These are phyloP conservation scores for Scheffersomyces stambukii DNA, from an alignment of 1,139 yeast species.

Conservation along the genomic window DNA sequence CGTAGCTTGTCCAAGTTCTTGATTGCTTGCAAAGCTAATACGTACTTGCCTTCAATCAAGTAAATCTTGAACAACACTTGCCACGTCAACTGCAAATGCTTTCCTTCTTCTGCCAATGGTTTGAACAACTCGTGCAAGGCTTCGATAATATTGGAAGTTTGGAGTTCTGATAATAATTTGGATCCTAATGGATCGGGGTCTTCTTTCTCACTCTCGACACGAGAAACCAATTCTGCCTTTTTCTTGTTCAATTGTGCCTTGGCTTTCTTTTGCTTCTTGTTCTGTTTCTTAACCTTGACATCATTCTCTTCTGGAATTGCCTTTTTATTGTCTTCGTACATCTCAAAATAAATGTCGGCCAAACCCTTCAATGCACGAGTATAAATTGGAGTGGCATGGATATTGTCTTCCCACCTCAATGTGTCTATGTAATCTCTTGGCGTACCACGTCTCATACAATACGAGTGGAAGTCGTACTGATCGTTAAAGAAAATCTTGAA, in stretches of 20 bases:
- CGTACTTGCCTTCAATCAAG: slow-evolving; percentile 38
- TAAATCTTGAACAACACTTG: slow-evolving; percentile 36
- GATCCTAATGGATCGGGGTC: slow-evolving; percentile 50
- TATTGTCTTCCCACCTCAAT: slow-evolving; percentile 74
- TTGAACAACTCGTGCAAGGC: slow-evolving; percentile 25
- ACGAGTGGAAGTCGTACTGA: slow-evolving; percentile 92
- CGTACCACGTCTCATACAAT: slow-evolving; percentile 88
- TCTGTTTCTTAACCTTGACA: slow-evolving; percentile 18
- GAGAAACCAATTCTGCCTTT: slow-evolving; percentile 33
- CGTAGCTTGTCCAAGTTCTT: slow-evolving; percentile 32
- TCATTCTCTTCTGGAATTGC: slow-evolving; percentile 10
- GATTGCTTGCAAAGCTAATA: slow-evolving; percentile 44
- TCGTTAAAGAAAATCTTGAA: slow-evolving; percentile 74
- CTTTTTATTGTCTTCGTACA: slow-evolving; percentile 20
- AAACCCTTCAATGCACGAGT: slow-evolving; percentile 69
- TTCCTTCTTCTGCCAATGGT: slow-evolving; percentile 35
- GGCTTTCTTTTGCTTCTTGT: slow-evolving; percentile 28
- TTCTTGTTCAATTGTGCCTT: slow-evolving; percentile 37
- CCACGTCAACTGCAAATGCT: slow-evolving; percentile 31
- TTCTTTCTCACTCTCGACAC: slow-evolving; percentile 40
- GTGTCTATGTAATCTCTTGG: slow-evolving; percentile 76
- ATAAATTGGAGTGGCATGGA: slow-evolving; percentile 68
- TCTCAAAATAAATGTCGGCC: slow-evolving; percentile 50
- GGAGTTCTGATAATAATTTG: slow-evolving; percentile 28
- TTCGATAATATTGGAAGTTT: slow-evolving; percentile 25